Evolutionary conservation across 139 green algal genomes (phyloP).

Genomic region (Astrephomene gubernaculifera): DNA sequence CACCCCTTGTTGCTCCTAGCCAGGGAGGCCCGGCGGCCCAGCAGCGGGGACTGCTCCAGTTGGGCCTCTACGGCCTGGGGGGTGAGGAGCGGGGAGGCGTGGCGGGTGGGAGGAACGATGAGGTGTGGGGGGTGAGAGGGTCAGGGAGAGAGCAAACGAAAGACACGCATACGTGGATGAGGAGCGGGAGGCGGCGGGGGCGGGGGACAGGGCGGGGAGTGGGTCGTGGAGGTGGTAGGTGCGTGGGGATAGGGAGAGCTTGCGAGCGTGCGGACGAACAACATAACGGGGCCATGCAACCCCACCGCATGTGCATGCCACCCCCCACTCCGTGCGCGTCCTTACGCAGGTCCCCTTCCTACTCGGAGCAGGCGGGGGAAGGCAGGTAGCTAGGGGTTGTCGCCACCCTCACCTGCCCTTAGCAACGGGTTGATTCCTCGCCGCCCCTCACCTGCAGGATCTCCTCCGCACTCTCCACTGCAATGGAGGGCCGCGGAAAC

Average conservation of each 20-base stretch:
- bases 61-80: conserved; percentile 25
- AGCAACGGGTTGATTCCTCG: neutral
- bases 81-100: no score
- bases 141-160: no score
- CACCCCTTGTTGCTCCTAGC: neutral
- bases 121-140: no score
- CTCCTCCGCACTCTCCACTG: conserved; percentile 34
- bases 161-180: no score
- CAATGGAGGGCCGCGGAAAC: neutral
- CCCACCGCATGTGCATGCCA: no score
- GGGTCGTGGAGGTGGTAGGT: neutral
- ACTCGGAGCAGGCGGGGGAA: no score
- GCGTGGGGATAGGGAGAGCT: neutral
- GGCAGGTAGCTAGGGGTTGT: no score
- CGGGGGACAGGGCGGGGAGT: neutral
- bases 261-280: neutral
- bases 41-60: conserved; percentile 34
- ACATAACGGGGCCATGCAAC: neutral
- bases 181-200: no score
- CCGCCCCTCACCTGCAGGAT: conserved; percentile 13
- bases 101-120: no score
- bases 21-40: conserved; percentile 18
- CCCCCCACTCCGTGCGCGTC: neutral
- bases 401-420: neutral
- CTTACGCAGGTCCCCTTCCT: neutral